Base-by-base conservation (phyloP, 1,284 basidiomycete genomes). In the Papiliotrema fonsecae region DNA sequence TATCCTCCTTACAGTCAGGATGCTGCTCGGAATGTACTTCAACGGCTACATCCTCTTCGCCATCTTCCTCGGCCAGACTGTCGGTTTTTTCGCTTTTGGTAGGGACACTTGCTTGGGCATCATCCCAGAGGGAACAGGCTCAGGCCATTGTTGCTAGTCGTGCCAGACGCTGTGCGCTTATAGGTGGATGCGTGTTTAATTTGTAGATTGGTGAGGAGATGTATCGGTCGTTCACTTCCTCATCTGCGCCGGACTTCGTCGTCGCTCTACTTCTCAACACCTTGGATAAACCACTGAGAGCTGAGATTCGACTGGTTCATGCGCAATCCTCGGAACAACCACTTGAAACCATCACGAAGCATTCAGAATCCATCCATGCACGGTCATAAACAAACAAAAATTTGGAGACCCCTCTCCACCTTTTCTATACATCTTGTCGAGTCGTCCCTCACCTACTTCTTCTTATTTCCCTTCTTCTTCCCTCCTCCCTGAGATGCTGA, bases 21-120 rank as follows among this genome's bases (percentile, higher is more conserved):
- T 72, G 71, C 53, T 74, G 2, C 58, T 75, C 38, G 75, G 68
- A 14, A 76, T 76, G 74, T 75, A 71, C 63, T 75, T 64, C 62
- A 75, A 75, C 57, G 69, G 64, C 14, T 65, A 56, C 51, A 60
- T 72, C 43, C 60, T 74, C 22, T 65, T 74, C 42, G 67, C 62
- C 41, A 74, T 74, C 56, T 72, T 74, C 61, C 41, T 71, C 45
- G 68, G 69, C 7, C 67, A 70, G 42, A 67, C 64, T 3, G 39
- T 59, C 27, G 67, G 68, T 4, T 69, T 64, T 52, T 51, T 70
- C 31, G 36, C 61, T 35, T 72, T 72, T 30, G 67, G 57, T 1
- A 47, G 64, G 26, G 69, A 72, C 50, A 68, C 65, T 11, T 52
- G 50, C 35, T 25, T 37, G 4, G 38, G 50, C 21, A 18, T n/a